phyloP scores from a whole-genome alignment of 768 basidiomycete genomes.

The Thelephora aurantiotincta region DNA sequence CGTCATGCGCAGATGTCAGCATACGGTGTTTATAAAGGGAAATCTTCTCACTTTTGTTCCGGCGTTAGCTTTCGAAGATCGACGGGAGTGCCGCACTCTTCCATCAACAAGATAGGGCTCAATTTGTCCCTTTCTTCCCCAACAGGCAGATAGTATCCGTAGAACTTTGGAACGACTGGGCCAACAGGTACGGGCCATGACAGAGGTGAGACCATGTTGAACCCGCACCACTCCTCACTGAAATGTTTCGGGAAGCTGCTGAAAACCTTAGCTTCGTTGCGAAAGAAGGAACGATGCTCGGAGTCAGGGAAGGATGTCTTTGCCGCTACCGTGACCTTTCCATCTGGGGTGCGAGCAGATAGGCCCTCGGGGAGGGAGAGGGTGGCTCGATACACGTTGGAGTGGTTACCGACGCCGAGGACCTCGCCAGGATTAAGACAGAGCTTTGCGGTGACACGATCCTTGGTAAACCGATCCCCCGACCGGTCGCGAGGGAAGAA shows the following conservation, averaged over 20 bases:
- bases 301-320: conserved; percentile 10
- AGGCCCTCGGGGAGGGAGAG: conserved; percentile 31
- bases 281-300: conserved; percentile 10
- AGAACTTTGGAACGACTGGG: conserved; percentile 48
- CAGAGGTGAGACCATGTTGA: conserved; percentile 27
- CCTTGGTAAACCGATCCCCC: neutral
- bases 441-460: conserved; percentile 24
- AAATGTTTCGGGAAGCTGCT: conserved; percentile 28
- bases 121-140: conserved; percentile 3
- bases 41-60: conserved; percentile 8
- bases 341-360: conserved; percentile 11
- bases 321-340: conserved; percentile 15
- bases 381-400: conserved; percentile 33
- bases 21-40: neutral
- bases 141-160: conserved; percentile 37
- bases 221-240: conserved; percentile 36
- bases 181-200: conserved; percentile 30
- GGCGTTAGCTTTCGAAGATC: conserved; percentile 10
- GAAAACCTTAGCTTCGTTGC: conserved; percentile 30
- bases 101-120: conserved; percentile 31
- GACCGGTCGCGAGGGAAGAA: neutral
- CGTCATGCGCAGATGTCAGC: neutral
- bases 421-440: conserved; percentile 25
- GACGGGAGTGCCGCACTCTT: conserved; percentile 30
- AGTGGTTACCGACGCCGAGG: conserved; percentile 37